phyloP scores from a whole-genome alignment of 164 flowering plant species.

The Chloranthus sessilifolius region DNA sequence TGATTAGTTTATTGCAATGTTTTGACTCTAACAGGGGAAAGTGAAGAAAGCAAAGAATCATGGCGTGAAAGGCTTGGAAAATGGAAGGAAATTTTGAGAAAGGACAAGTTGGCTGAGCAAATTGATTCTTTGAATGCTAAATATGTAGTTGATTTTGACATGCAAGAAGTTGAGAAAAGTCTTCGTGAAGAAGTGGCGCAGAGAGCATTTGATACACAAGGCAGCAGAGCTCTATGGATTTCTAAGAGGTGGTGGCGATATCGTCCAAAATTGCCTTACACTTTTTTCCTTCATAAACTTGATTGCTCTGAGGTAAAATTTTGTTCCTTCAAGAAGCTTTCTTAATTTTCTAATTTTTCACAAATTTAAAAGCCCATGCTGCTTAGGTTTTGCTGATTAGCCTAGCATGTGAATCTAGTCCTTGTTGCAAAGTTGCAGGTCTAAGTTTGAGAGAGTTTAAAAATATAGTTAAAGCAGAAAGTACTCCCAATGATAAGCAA shows the following conservation, averaged over 20 bases:
- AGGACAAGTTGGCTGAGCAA: conserved; percentile 66
- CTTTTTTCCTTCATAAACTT: conserved; percentile 87
- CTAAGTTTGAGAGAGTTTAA: too few relatives aligned
- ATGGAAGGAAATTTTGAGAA: conserved; percentile 68
- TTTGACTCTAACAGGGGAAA: conserved; percentile 38
- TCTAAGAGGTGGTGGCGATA: conserved; percentile 99
- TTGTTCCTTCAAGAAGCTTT: conserved; percentile 1
- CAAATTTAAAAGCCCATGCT: neutral
- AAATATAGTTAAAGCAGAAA: too few relatives aligned
- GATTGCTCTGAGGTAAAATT: conserved; percentile 75
- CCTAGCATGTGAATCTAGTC: too few relatives aligned
- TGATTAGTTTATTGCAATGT: too few relatives aligned
- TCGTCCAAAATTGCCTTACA: conserved; percentile 95
- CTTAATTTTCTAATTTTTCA: neutral
- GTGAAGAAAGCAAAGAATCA: conserved; percentile 34
- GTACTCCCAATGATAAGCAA: too few relatives aligned
- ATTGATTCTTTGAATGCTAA: conserved; percentile 53
- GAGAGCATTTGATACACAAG: conserved; percentile 44
- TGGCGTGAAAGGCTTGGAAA: conserved; percentile 81
- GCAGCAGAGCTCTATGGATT: conserved; percentile 81
- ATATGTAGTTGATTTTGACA: conserved; percentile 88
- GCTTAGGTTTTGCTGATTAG: neutral
- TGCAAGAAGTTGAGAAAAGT: conserved; percentile 94
- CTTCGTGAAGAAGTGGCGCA: conserved; percentile 74
- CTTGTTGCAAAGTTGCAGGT: too few relatives aligned